Evolutionary conservation across 2,329 filamentous ascomycete species (phyloP), one percentile per base, ranked within the genome.

Genomic region (Penicillium sclerotiorum): DNA sequence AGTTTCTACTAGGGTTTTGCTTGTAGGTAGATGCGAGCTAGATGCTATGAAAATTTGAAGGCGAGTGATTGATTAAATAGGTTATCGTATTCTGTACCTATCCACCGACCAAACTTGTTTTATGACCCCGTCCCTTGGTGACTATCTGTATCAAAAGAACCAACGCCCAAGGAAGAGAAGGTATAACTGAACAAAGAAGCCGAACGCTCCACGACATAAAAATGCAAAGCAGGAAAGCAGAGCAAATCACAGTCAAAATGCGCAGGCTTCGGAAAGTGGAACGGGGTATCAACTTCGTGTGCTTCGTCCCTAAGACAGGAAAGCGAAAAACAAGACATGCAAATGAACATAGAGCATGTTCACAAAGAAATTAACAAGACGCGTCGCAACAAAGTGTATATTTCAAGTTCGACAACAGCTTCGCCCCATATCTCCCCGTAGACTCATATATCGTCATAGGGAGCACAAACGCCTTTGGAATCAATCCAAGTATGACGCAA

Each of bases 391-490:
- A 45, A 45, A 40, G 41, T 58, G 46, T 53, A 57, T 50, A 60
- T 28, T 13, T 52, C 43, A n/a, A n/a, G n/a, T n/a, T n/a, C n/a
- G n/a, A n/a, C n/a, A 52, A 51, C 30, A 49, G 42, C 49, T 46
- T 50, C 45, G 35, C 50, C 45, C 48, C 43, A 15, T 5, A 42
- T 53, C 30, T 33, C 27, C 47, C 55, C 52, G 41, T 56, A 48
- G 53, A 58, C 58, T 53, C 60, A 58, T 59, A 52, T 62, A 60
- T 52, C 45, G 54, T 63, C 56, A 52, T 33, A 37, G 47, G 38
- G 48, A 51, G 56, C 57, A 45, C 53, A 53, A 61, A 64, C 61
- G 57, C 59, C 63, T 42, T 59, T 5, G 21, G 15, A 53, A 22
- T 9, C 43, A 47, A 7, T 18, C 25, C n/a, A 17, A 17, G 27